Evolutionary conservation across 805 yeast species (phyloP).

Genomic region (Kuraishia piskuri): DNA sequence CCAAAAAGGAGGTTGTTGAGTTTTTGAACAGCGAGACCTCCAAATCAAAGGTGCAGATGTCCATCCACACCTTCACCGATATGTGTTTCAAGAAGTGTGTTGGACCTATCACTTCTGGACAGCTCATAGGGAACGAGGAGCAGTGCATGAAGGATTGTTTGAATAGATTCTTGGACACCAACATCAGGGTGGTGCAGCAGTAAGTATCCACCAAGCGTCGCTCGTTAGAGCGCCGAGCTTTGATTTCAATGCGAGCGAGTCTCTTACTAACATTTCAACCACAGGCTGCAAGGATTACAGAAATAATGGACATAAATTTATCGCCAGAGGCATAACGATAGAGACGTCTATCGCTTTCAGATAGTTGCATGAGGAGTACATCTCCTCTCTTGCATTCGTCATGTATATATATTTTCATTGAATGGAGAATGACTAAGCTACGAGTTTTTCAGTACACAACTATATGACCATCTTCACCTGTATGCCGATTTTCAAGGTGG

Average conservation of each 20-base stretch:
- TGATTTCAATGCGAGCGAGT: too few species aligned
- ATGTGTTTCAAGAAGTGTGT: constrained; percentile 87
- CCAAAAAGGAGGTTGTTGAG: constrained; percentile 64
- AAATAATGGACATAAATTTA: neutral
- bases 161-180: constrained; percentile 80
- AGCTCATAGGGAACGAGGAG: constrained; percentile 52
- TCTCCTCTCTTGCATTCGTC: neutral
- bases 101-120: constrained; percentile 33
- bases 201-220: constrained; percentile 13
- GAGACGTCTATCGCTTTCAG: neutral
- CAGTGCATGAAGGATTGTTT: constrained; percentile 74
- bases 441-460: constrained; percentile 4
- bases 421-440: constrained; percentile 7
- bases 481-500: too few species aligned
- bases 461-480: too few species aligned
- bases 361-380: neutral
- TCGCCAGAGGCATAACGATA: neutral
- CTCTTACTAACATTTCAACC: neutral
- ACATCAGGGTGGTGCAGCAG: constrained; percentile 69
- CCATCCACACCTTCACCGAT: constrained; percentile 84
- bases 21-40: constrained; percentile 80
- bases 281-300: neutral
- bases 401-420: neutral
- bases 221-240: too few species aligned
- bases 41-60: constrained; percentile 78